Percentiles rank a stretch among this genome's conserved stretches.
Evolutionary conservation across 257 asterid genomes (phyloP).

Genomic region (Misopates orontium): DNA sequence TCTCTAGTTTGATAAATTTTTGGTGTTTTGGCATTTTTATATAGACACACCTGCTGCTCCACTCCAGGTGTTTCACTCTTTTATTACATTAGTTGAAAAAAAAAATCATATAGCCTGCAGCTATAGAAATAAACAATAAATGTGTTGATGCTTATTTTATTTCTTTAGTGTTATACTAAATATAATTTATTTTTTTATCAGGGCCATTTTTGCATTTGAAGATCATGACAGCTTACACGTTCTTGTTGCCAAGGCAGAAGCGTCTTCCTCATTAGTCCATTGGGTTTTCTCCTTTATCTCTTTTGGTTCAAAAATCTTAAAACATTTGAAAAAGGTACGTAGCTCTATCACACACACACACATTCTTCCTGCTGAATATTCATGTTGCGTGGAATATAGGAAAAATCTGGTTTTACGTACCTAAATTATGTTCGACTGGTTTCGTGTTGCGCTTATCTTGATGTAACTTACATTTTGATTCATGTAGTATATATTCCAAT

Average conservation of each 20-base stretch:
- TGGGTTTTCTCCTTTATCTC: background rate
- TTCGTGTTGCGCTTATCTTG: too few relatives aligned
- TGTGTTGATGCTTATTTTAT: too few relatives aligned
- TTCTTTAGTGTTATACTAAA: background rate
- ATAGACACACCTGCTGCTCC: background rate
- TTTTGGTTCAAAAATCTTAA: conserved; percentile 9
- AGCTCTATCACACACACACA: conserved; percentile 1
- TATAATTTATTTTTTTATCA: background rate
- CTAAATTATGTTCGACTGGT: too few relatives aligned
- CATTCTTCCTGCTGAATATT: background rate
- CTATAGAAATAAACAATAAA: too few relatives aligned
- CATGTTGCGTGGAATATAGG: background rate
- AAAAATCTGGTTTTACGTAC: background rate
- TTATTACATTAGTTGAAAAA: background rate
- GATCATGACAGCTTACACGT: conserved; percentile 5
- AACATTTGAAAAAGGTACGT: conserved; percentile 8
- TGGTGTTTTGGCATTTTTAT: too few relatives aligned
- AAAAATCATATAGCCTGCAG: too few relatives aligned
- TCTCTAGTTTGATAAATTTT: background rate
- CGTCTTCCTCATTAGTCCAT: background rate
- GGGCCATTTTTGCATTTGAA: background rate
- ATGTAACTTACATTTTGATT: too few relatives aligned
- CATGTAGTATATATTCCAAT: too few relatives aligned
- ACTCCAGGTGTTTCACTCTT: background rate
- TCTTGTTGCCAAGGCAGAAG: conserved; percentile 3